Percentiles rank a stretch among this genome's conserved stretches.
Evolutionary conservation across 2,329 filamentous ascomycete species (phyloP).

Genomic region (Neonectria faginata): DNA sequence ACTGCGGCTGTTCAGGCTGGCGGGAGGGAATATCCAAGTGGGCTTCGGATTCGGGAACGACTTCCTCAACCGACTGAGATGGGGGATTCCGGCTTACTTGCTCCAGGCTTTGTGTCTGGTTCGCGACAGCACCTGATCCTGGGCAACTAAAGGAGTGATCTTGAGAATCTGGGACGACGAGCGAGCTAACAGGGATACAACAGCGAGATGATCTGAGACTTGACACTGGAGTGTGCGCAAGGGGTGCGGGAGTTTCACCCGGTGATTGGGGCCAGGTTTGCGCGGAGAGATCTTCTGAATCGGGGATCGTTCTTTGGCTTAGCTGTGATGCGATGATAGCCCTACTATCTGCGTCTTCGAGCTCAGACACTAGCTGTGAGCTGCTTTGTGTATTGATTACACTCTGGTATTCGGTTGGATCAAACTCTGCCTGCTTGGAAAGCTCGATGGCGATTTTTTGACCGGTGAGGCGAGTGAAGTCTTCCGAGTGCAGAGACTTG

Average conservation of each 20-base stretch:
- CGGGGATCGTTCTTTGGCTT: slow-evolving; percentile 56
- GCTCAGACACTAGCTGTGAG: slow-evolving; percentile 47
- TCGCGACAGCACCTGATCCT: slow-evolving; percentile 4
- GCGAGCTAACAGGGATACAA: slow-evolving; percentile 17
- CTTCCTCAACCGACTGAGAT: slow-evolving; percentile 22
- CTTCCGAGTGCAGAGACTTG: slow-evolving; percentile 31
- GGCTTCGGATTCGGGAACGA: slow-evolving; percentile 29
- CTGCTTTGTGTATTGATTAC: slow-evolving; percentile 47
- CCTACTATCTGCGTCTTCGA: slow-evolving; percentile 51
- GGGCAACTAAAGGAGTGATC: slow-evolving; percentile 29
- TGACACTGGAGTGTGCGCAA: slow-evolving; percentile 14
- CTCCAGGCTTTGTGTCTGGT: slow-evolving; percentile 4
- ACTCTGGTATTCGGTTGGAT: slow-evolving; percentile 52
- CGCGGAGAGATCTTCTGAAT: slow-evolving; percentile 56
- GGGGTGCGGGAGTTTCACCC: slow-evolving; percentile 15
- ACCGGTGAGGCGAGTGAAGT: slow-evolving; percentile 21
- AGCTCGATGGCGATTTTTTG: slow-evolving; percentile 48
- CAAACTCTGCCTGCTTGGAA: slow-evolving; percentile 47
- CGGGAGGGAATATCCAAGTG: slow-evolving; percentile 44
- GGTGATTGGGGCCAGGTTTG: slow-evolving; percentile 37
- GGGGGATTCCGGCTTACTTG: slow-evolving; percentile 16
- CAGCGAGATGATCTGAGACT: slow-evolving; percentile 20
- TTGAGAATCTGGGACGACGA: slow-evolving; percentile 41
- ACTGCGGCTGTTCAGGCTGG: slow-evolving; percentile 39
- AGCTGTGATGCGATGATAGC: slow-evolving; percentile 47